Evolutionary conservation across 257 asterid species (phyloP).

Genomic region (Ligustrum vulgare): DNA sequence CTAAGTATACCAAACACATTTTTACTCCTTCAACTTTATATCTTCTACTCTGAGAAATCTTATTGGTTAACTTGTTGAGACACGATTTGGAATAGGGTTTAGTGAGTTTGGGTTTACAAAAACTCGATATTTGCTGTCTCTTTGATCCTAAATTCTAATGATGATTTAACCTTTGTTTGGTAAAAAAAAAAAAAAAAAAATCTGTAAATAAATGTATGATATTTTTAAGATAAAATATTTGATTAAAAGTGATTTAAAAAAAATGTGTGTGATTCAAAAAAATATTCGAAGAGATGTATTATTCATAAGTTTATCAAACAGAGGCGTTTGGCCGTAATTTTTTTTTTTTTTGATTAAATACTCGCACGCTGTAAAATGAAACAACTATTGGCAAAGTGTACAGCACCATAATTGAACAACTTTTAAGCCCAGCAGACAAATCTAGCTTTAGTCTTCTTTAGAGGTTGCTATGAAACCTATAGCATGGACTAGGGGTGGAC

Average conservation of each 20-base stretch:
- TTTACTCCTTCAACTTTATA: too few species aligned
- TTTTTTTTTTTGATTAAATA: too few species aligned
- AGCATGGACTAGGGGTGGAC: background rate
- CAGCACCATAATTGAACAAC: background rate
- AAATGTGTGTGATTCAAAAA: too few species aligned
- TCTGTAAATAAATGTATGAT: too few species aligned
- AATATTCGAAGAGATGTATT: too few species aligned
- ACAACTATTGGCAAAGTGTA: background rate
- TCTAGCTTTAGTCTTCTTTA: background rate
- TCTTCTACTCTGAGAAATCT: background rate
- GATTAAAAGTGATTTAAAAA: too few species aligned
- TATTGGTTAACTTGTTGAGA: background rate
- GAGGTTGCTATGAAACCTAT: background rate
- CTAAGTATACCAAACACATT: too few species aligned
- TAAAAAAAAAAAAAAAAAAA: too few species aligned
- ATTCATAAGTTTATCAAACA: too few species aligned
- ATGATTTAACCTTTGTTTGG: background rate
- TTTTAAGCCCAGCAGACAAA: background rate
- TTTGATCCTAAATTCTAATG: background rate
- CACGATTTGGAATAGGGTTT: background rate
- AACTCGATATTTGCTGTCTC: background rate
- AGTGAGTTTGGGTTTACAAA: background rate
- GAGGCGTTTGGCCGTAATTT: background rate
- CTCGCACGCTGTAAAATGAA: background rate
- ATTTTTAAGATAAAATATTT: too few species aligned